Evolutionary conservation across 2,329 filamentous ascomycete species (phyloP), one percentile per base, ranked within the genome.

Genomic region (Fusarium miscanthi): DNA sequence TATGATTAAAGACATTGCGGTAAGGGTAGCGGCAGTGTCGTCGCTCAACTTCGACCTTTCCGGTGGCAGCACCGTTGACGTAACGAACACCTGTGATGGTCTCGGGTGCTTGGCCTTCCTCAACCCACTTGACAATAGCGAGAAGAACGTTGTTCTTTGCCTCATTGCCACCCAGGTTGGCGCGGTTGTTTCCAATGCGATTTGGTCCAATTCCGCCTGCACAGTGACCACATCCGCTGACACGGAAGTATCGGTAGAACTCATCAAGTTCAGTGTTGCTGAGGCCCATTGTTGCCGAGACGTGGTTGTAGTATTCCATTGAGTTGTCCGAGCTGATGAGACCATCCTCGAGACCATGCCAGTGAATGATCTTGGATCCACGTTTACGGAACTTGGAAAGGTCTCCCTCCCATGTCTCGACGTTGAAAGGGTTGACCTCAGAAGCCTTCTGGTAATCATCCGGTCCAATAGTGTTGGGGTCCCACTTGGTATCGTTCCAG

Each of bases 191-290:
- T 5, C 82, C 81, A 8, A 83, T 65, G 9, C 72, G 68, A 65
- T 72, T 81, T 1, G 86, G 85, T 1, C 87, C 87, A 9, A 78
- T 79, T 17, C 88, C 87, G 5, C 72, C 57, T 10, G 69, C 57
- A 72, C 87, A 89, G 77, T 89, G 87, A 0, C 87, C 88, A 0
- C 87, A 87, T 4, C 71, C 71, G 6, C 67, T 74, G n/a, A 90
- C 82, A 14, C 81, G 81, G 78, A 89, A 89, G 74, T 85, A 84
- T 1, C 82, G 76, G 78, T 88, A 91, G 75, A 87, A 87, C 13
- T 86, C 82, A 5, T 85, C 86, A 25, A 85, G 46, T 17, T 80
- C 78, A 1, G 59, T 66, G 31, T n/a, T 72, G 43, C 37, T 72
- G 63, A 83, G 14, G 0, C 71, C 59, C 79, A 79, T 76, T 2